Evolutionary conservation across 805 yeast species (phyloP), one percentile per base, ranked within the genome.

Genomic region (Metschnikowia amazonensis): DNA sequence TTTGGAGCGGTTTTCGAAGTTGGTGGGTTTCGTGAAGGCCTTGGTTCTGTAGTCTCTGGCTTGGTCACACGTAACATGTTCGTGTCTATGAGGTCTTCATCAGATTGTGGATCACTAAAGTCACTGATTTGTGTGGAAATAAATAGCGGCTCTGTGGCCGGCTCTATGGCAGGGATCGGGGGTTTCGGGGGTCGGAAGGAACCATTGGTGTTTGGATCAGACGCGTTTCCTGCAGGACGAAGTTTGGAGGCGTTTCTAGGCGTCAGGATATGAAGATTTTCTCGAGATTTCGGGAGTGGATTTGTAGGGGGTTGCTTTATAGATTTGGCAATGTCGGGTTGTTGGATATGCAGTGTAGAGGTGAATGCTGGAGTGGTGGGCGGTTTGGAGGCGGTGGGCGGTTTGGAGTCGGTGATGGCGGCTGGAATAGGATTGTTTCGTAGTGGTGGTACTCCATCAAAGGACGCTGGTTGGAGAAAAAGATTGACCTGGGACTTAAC

Each of bases 81-180:
- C 24, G 49, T 39, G 34, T 52, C 53, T 16, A 52, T 52, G 37
- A 52, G 48, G 11, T 46, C 44, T 11, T 33, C 43, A 8, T 44
- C 50, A 20, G 37, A 34, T 11, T 42, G 44, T 10, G 21, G 33
- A 17, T 47, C 51, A 16, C 41, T 33, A 29, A 32, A 29, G 18
- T 33, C 27, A 11, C 30, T 13, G 31, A 34, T 4, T 21, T 37
- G 41, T 3, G 41, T 37, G 3, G 41, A 37, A 9, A 14, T 3
- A n/a, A 18, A 27, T 13, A 37, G 25, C 4, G 38, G 38, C n/a
- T n/a, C n/a, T n/a, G 10, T 20, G 4, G 21, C 3, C 1, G 28
- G 27, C 5, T 5, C n/a, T 9, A 8, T 14, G 37, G 17, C 27
- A n/a, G 25, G 17, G 9, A n/a, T 6, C 9, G 10, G 17, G 17